Base-by-base conservation (phyloP, 495 filamentous ascomycete species). In the Thozetella sp. region DNA sequence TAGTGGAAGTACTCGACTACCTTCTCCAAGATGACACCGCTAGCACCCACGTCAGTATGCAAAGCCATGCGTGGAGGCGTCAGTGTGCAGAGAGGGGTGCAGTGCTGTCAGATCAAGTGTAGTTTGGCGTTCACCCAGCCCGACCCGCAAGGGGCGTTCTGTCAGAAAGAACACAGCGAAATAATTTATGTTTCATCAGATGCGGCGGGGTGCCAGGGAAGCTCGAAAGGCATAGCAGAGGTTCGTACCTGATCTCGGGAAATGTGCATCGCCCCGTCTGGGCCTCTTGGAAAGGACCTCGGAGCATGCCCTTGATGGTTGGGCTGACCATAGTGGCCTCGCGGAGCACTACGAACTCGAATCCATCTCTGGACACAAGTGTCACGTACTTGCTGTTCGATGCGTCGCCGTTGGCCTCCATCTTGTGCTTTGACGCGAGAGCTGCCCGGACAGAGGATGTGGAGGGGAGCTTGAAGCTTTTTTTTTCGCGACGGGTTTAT, bases 1-100 rank as follows among this genome's bases (percentile, higher is more conserved):
- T 94, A 97, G 63, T 91, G 90, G 60, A 96, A 90, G 75, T 97
- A 97, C 76, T 97, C 91, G 72, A 86, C 92, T 37, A 97, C 89
- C 73, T 93, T 94, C 69, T 96, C 93, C 2, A 99, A 85, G 24
- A 97, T 85, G 17, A 89, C 66, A 50, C 88, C 92, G 69, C 92
- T 97, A 63, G 4, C 26, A 19, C 17, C 26, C 22, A 3, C 30
- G 50, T 53, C 55, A 51, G 40, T 45, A 58, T 22, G n/a, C 51
- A 45, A 53, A 17, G 22, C 13, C 26, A 40, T 10, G 46, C 30
- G 22, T 25, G 23, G 0, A 52, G 25, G 57, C 50, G n/a, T 26
- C 40, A 46, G 52, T 52, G 17, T 20, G 40, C 48, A 50, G 46
- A n/a, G 45, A 13, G 48, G 25, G 52, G 50, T 27, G 12, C 20